Conservation (phyloP, 1,284 basidiomycete genomes). For the Mycena citricolor region DNA sequence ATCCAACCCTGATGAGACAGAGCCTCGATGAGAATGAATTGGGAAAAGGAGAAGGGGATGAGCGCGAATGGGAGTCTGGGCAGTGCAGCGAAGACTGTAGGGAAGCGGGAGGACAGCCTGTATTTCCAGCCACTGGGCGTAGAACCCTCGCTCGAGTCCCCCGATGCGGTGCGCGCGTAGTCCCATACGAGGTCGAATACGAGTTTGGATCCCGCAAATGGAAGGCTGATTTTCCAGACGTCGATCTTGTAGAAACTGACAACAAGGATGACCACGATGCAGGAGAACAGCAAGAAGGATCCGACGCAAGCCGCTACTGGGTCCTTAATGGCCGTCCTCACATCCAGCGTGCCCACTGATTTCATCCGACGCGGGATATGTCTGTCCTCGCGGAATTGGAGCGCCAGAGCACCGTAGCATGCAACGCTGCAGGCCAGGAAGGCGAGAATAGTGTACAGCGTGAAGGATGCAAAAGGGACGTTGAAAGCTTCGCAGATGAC, state of each 20-base stretch:
- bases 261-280: constrained; percentile 51
- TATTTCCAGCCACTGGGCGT: too few relatives aligned
- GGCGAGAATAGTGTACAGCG: constrained; percentile 71
- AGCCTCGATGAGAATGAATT: constrained; percentile 92
- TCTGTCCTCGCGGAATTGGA: constrained; percentile 51
- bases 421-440: constrained; percentile 60
- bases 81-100: constrained; percentile 70
- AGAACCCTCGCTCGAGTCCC: too few relatives aligned
- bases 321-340: constrained; percentile 49
- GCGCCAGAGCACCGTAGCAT: constrained; percentile 52
- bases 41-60: constrained; percentile 90
- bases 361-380: constrained; percentile 52
- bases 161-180: too few relatives aligned
- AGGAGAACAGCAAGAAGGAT: constrained; percentile 47
- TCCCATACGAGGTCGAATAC: constrained; percentile 65
- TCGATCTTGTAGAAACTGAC: constrained; percentile 61
- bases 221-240: constrained; percentile 83
- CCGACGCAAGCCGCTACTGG: constrained; percentile 53
- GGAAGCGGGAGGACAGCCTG: too few relatives aligned
- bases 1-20: constrained; percentile 89
- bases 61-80: constrained; percentile 78
- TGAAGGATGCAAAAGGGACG: constrained; percentile 64
- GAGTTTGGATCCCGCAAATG: constrained; percentile 78
- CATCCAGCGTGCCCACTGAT: constrained; percentile 38
- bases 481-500: constrained; percentile 66